phyloP scores from a whole-genome alignment of 2,329 filamentous ascomycete species.

The Colletotrichum orchidophilum region DNA sequence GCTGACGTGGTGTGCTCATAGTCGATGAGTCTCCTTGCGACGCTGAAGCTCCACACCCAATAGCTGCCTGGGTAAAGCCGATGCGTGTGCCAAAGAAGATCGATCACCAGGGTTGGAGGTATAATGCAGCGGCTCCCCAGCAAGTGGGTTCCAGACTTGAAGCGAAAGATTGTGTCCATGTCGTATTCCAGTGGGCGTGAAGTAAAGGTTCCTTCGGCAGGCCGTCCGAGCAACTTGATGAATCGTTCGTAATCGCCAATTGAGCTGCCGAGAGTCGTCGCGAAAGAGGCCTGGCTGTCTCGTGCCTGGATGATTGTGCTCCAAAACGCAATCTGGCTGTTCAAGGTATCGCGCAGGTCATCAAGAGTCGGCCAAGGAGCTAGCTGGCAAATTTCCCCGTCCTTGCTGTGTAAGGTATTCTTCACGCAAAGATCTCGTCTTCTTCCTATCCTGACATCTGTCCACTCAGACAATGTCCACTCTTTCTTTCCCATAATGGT shows the following conservation, averaged over 20 bases:
- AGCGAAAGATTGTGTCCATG: slow-evolving; percentile 8
- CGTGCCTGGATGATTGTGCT: slow-evolving; percentile 2
- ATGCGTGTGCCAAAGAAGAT: slow-evolving; percentile 33
- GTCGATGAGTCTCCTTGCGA: slow-evolving; percentile 23
- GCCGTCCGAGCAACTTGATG: slow-evolving; percentile 15
- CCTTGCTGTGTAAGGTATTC: background rate
- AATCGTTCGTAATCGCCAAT: slow-evolving; percentile 21
- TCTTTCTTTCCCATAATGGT: background rate
- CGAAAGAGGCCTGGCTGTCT: slow-evolving; percentile 9
- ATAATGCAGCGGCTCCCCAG: background rate
- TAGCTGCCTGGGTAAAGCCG: slow-evolving; percentile 30
- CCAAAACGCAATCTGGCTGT: slow-evolving; percentile 31
- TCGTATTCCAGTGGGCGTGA: background rate
- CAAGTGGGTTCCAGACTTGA: background rate
- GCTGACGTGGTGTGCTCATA: background rate
- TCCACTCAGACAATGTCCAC: slow-evolving; percentile 25
- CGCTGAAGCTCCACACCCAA: slow-evolving; percentile 23
- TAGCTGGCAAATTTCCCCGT: slow-evolving; percentile 24
- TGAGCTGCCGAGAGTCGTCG: background rate
- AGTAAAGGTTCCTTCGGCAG: background rate
- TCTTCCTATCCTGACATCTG: slow-evolving; percentile 7
- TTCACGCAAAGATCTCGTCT: slow-evolving; percentile 6
- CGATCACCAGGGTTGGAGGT: slow-evolving; percentile 20
- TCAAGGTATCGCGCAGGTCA: slow-evolving; percentile 16
- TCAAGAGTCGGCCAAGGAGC: slow-evolving; percentile 19